phyloP scores from a whole-genome alignment of 495 filamentous ascomycete genomes.

The Niebla homalea region DNA sequence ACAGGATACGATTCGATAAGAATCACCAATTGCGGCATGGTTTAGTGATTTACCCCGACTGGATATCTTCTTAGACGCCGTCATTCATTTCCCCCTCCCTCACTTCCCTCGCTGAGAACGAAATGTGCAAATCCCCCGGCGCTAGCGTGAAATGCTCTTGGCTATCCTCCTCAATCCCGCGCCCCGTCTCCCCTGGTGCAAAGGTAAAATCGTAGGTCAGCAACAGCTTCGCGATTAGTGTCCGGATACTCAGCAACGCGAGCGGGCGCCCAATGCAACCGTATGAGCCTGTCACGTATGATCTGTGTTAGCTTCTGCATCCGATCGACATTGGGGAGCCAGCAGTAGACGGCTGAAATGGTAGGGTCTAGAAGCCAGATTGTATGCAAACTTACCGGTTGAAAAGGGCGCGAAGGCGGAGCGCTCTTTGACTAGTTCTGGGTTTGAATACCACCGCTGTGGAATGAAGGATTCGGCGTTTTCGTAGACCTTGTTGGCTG shows the following conservation, averaged over 20 bases:
- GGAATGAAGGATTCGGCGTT: constrained; percentile 5
- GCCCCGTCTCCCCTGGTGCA: constrained; percentile 13
- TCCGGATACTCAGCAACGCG: constrained; percentile 20
- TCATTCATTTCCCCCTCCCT: too few species aligned
- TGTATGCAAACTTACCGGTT: constrained; percentile 14
- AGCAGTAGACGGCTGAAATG: not conserved
- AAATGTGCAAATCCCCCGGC: not conserved
- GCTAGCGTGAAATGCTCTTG: not conserved
- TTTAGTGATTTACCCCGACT: too few species aligned
- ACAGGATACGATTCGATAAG: too few species aligned
- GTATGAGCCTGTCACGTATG: constrained; percentile 14
- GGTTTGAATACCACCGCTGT: constrained; percentile 10
- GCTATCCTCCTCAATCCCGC: not conserved
- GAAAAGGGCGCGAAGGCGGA: constrained; percentile 10
- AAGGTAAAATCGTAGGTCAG: constrained; percentile 18
- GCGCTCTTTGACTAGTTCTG: constrained; percentile 7
- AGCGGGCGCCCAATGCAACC: constrained; percentile 21
- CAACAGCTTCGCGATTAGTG: constrained; percentile 14
- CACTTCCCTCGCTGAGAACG: not conserved
- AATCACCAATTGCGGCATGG: too few species aligned
- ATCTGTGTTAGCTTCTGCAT: not conserved
- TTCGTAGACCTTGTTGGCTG: not conserved
- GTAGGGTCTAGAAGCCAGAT: not conserved
- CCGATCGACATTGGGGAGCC: not conserved
- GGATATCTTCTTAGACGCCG: too few species aligned